Evolutionary conservation across 2,329 filamentous ascomycete species (phyloP).

Genomic region (Penicillium hesseltinei): DNA sequence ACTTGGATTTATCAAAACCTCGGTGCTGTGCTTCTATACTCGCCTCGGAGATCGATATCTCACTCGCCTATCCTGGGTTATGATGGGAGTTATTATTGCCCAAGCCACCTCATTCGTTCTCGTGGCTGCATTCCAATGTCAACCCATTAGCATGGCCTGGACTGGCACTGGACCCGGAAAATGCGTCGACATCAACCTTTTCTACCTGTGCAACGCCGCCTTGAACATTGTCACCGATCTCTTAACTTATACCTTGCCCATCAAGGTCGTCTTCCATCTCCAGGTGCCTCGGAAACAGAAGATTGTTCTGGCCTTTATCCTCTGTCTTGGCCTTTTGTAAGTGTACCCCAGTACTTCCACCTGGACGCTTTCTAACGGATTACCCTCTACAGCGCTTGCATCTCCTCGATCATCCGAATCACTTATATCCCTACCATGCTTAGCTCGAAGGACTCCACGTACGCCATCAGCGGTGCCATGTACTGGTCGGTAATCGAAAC

Average conservation of each 20-base stretch:
- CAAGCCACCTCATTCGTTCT: conserved; percentile 45
- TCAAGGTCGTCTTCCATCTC: conserved; percentile 48
- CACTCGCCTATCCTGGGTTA: conserved; percentile 36
- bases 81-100: conserved; percentile 42
- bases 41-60: conserved; percentile 44
- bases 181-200: conserved; percentile 51
- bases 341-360: background rate
- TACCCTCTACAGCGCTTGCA: conserved; percentile 38
- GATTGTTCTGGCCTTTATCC: conserved; percentile 48
- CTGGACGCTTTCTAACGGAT: background rate
- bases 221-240: conserved; percentile 62
- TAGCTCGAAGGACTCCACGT: conserved; percentile 35
- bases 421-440: conserved; percentile 48
- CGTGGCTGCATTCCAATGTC: conserved; percentile 47
- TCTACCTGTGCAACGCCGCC: conserved; percentile 55
- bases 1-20: conserved; percentile 51
- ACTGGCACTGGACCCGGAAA: conserved; percentile 32
- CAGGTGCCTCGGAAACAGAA: conserved; percentile 51
- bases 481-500: conserved; percentile 48
- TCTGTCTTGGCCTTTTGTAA: conserved; percentile 51
- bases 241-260: conserved; percentile 53
- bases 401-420: conserved; percentile 50
- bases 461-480: conserved; percentile 43
- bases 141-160: conserved; percentile 43
- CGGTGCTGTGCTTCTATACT: conserved; percentile 48